Evolutionary conservation across 495 filamentous ascomycete species (phyloP), one percentile per base, ranked within the genome.

Genomic region (Annulohypoxylon nitens): DNA sequence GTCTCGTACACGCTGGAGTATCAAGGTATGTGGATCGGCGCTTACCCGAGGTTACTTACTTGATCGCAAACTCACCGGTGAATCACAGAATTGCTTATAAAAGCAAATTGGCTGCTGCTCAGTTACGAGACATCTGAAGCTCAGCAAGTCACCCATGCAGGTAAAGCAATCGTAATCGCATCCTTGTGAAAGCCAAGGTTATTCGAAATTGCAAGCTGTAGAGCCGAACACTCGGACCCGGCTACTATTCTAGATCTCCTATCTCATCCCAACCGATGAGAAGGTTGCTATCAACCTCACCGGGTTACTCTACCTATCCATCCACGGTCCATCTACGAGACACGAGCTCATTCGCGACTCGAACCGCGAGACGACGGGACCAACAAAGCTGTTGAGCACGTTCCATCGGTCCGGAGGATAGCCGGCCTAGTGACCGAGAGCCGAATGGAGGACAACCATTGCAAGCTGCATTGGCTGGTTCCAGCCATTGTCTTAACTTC

Each of bases 1-100:
- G 86, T 88, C n/a, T 83, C 79, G 53, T 92, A 92, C 76, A 84
- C 85, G 23, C 76, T 92, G 25, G 82, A 86, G 64, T 86, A 90
- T 65, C 84, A 91, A 81, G 89, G 89, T 90, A 78, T 47, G 82
- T 79, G 54, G 10, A 18, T 8, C 41, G 34, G 1, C n/a, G 0
- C 55, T 34, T 45, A 6, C 41, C 34, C 39, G 45, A 33, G 23
- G 10, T 51, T n/a, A 25, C 11, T 51, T n/a, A 25, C 11, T 4
- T 6, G 18, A 20, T 2, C 34, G n/a, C 18, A 36, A 1, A 45
- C 71, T 78, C 16, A 73, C 67, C n/a, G 39, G 12, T 7, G 55
- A 16, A 58, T 53, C 9, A 7, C 67, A 90, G 90, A 92, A 80
- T 73, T 93, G 61, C 79, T 89, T 64, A 83, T 93, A 30, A 85